Evolutionary conservation across 1,139 yeast genomes (phyloP), one percentile per base, ranked within the genome.

Genomic region (Lodderomyces margitis): DNA sequence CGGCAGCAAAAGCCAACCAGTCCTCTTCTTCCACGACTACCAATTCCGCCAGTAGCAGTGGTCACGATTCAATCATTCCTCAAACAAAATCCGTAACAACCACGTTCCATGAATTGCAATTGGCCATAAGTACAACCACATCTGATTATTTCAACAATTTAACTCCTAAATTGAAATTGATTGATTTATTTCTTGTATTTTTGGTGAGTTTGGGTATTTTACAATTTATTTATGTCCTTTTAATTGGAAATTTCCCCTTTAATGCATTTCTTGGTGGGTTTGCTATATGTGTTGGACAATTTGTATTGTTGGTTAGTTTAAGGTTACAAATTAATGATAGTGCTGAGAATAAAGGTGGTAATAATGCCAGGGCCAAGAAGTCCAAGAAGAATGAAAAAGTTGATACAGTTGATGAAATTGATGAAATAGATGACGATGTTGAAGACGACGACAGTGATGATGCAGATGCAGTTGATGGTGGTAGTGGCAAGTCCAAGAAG

Each of bases 231-330:
- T 89, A 89, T 60, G 87, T 87, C 47, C 51, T 84, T 31, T 49
- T 89, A 12, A 80, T 89, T 41, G 96, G 98, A 23, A 87, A 81
- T 54, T 94, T 84, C 74, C 99, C 99, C 16, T 92, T 94, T 75
- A 92, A 92, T 65, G 98, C 97, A 24, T 92, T 92, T 59, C 74
- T 92, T 46, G 94, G 96, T 21, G 98, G 98, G 1, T 92, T 92
- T 59, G 79, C 86, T 45, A 73, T 89, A 31, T 87, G 98, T 46
- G 97, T 92, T 44, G 98, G 96, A 12, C 98, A 94, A 63, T 92
- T 94, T 60, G 98, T 92, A 28, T 75, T 92, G 49, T 78, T 95
- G 12, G 85, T 84, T 39, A 76, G 84, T 48, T 74, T 92, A 56
- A 75, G 98, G 55, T 74, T 91, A 57, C 97, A 91, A 60, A 70